Evolutionary conservation across 2,329 filamentous ascomycete genomes (phyloP), one percentile per base, ranked within the genome.

Genomic region (Grosmannia clavigera): DNA sequence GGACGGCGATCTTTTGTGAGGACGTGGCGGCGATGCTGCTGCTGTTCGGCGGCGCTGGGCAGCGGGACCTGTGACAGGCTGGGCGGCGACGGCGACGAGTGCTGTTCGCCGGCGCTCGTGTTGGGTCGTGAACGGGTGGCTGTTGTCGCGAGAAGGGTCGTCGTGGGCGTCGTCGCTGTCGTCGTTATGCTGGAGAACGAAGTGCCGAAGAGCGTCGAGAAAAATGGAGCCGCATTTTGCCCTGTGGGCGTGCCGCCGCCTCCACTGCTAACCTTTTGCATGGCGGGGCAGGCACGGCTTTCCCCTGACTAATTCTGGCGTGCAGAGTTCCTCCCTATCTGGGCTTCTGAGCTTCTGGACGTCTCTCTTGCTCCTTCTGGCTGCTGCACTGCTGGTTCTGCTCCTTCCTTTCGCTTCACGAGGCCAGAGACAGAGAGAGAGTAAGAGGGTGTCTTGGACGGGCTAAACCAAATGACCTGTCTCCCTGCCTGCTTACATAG

Each of bases 1-100:
- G 74, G 69, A 66, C 78, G 77, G 71, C 79, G 75, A 65, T 78
- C 77, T 69, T 79, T 75, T 69, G 68, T 67, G 59, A 72, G 64
- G 58, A 71, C 62, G 66, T 68, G 70, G 35, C 66, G 64, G 43
- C 66, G 67, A 51, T 65, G 65, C 55, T 64, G 65, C 55, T 64
- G 53, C 33, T 25, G 53, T 19, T 27, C 53, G 38, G 58, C 40
- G 43, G 56, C 55, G 48, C 33, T 58, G 54, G 35, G 54, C 60
- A 59, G 60, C 60, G 62, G 60, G 16, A 58, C 59, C 48, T 60
- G 65, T 52, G 63, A 58, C 48, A 60, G 61, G 60, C 65, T 64
- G 55, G 61, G 60, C 14, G 58, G 60, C 53, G 61, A 65, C 54
- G 62, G 59, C 52, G 50, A 57, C 43, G 55, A 62, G 3, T 60